Percentiles rank a stretch among this genome's conserved stretches.
Conservation (phyloP, 345 rosid species). For the Clausena lansium region DNA sequence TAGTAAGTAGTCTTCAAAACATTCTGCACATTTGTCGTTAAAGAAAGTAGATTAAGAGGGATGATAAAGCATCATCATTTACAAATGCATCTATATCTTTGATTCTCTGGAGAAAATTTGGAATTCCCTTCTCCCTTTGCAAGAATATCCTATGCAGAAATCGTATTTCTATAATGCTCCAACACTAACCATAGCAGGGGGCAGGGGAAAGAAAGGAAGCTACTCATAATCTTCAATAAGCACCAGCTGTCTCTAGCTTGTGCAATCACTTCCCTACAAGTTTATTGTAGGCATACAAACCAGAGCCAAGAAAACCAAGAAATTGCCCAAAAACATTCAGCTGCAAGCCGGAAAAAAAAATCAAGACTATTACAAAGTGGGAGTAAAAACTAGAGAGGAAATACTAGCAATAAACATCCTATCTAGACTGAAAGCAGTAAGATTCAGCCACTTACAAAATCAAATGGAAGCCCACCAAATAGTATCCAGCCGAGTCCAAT, state of each 20-base stretch:
- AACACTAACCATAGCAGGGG: background rate
- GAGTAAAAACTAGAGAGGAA: background rate
- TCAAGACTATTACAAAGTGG: background rate
- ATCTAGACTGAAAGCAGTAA: background rate
- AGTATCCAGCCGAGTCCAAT: conserved; percentile 88
- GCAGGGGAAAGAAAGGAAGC: background rate
- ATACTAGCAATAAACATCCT: background rate
- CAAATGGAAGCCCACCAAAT: conserved; percentile 98
- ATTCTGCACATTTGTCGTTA: background rate
- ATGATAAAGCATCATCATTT: background rate
- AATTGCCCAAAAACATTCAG: conserved; percentile 84
- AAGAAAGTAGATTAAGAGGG: background rate
- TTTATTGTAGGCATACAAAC: conserved; percentile 85
- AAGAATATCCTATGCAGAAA: conserved; percentile 3
- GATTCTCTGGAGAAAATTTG: background rate
- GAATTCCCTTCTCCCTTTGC: background rate
- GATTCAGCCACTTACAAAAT: conserved; percentile 49
- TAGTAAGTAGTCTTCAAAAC: background rate
- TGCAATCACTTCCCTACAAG: conserved; percentile 56
- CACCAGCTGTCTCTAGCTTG: background rate
- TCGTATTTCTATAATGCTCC: background rate
- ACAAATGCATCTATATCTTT: background rate
- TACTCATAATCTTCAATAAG: conserved; percentile 5
- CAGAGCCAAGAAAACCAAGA: conserved; percentile 91
- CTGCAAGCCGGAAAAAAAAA: conserved; percentile 43